Evolutionary conservation across 2,329 filamentous ascomycete species (phyloP).

Genomic region (Colletotrichum graminicola): DNA sequence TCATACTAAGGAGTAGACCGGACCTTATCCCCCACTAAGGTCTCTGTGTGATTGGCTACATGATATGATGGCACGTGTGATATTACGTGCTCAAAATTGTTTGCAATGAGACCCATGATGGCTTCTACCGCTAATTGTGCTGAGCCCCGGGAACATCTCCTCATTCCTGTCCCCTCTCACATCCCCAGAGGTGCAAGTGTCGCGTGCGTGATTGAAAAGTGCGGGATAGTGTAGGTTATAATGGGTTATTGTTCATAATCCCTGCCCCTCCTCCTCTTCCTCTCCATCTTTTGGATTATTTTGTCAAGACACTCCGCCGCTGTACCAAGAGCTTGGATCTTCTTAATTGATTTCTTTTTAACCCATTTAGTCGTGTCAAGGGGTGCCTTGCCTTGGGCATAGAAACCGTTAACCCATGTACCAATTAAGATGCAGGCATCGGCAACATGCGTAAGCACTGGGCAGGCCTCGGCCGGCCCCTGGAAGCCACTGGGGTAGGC

Average conservation of each 20-base stretch:
- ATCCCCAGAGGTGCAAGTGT: constrained; percentile 21
- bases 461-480: constrained; percentile 18
- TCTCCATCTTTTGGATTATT: constrained; percentile 5
- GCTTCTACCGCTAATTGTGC: background rate
- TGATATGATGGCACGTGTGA: background rate
- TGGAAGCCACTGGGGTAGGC: constrained; percentile 38
- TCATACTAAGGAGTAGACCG: too few relatives aligned
- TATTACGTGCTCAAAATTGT: background rate
- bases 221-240: constrained; percentile 19
- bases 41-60: background rate
- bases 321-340: constrained; percentile 30
- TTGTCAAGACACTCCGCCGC: constrained; percentile 13
- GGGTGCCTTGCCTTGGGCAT: constrained; percentile 12
- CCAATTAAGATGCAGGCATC: constrained; percentile 1
- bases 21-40: background rate
- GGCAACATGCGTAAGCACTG: constrained; percentile 4
- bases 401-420: constrained; percentile 12
- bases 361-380: background rate
- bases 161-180: constrained; percentile 8
- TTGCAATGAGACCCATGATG: background rate
- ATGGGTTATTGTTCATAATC: constrained; percentile 16
- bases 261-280: constrained; percentile 9
- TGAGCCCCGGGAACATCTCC: constrained; percentile 9
- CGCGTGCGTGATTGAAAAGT: constrained; percentile 20
- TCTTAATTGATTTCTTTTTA: background rate